phyloP scores from a whole-genome alignment of 2,329 filamentous ascomycete species.

The Cladorrhinum sp. region DNA sequence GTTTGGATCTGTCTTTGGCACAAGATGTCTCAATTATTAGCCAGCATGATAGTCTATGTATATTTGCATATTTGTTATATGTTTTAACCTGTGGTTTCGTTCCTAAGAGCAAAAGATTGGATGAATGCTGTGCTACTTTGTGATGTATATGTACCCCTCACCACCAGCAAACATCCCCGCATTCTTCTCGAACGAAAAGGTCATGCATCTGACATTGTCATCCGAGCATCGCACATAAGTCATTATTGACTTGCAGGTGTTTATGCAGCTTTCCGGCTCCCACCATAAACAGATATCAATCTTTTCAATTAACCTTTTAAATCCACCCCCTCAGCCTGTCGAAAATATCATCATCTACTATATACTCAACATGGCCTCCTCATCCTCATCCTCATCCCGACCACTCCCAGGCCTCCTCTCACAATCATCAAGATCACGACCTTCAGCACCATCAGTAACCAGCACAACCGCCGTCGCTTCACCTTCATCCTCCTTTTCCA shows the following conservation, averaged over 20 bases:
- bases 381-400: background rate
- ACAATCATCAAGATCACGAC: slow-evolving; percentile 6
- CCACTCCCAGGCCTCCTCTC: slow-evolving; percentile 1
- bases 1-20: background rate
- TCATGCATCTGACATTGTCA: background rate
- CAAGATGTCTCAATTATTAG: background rate
- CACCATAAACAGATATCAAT: too few relatives aligned
- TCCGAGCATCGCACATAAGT: background rate
- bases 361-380: slow-evolving; percentile 7
- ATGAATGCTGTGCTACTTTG: background rate
- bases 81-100: too few relatives aligned
- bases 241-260: background rate
- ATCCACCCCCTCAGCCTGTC: background rate
- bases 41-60: background rate
- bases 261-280: background rate
- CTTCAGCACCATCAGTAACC: slow-evolving; percentile 19
- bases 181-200: background rate
- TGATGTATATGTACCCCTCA: background rate
- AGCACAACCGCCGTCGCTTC: slow-evolving; percentile 13
- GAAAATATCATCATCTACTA: background rate
- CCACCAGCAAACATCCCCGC: slow-evolving; percentile 4
- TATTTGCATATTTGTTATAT: too few relatives aligned
- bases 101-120: too few relatives aligned
- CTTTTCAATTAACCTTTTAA: background rate
- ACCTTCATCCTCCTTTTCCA: background rate